Evolutionary conservation across 306 rosid species (phyloP).

Genomic region (Betula pendula): DNA sequence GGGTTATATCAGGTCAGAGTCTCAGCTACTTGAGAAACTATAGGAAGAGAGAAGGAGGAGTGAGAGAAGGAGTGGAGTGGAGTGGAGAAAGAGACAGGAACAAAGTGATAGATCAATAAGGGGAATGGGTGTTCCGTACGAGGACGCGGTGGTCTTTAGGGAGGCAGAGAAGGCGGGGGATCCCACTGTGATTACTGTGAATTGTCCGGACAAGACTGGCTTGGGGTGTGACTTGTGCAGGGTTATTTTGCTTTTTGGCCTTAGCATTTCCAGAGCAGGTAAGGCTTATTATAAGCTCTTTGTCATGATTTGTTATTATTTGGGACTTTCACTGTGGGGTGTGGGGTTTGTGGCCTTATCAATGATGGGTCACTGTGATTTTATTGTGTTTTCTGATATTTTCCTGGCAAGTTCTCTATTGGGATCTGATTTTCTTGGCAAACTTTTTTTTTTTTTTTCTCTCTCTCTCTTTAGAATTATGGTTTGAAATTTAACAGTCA

Average conservation of each 20-base stretch:
- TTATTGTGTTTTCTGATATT: neutral
- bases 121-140: slow-evolving; percentile 45
- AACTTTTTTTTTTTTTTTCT: too few species aligned
- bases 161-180: slow-evolving; percentile 43
- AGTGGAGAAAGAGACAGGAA: slow-evolving; percentile 1
- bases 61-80: too few species aligned
- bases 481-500: neutral
- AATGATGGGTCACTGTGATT: neutral
- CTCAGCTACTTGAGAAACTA: neutral
- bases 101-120: slow-evolving; percentile 13
- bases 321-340: neutral
- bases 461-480: neutral
- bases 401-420: neutral
- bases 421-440: slow-evolving; percentile 14
- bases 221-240: slow-evolving; percentile 58
- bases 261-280: slow-evolving; percentile 61
- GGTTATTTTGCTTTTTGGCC: slow-evolving; percentile 51
- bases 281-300: slow-evolving; percentile 2
- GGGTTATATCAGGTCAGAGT: neutral
- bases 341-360: neutral
- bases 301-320: neutral
- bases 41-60: neutral
- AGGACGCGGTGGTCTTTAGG: slow-evolving; percentile 47
- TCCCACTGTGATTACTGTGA: slow-evolving; percentile 53
- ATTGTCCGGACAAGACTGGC: slow-evolving; percentile 64